These are phyloP conservation scores for Ophiostoma montium DNA, from an alignment of 2,329 filamentous ascomycete species.

Conservation along the genomic window DNA sequence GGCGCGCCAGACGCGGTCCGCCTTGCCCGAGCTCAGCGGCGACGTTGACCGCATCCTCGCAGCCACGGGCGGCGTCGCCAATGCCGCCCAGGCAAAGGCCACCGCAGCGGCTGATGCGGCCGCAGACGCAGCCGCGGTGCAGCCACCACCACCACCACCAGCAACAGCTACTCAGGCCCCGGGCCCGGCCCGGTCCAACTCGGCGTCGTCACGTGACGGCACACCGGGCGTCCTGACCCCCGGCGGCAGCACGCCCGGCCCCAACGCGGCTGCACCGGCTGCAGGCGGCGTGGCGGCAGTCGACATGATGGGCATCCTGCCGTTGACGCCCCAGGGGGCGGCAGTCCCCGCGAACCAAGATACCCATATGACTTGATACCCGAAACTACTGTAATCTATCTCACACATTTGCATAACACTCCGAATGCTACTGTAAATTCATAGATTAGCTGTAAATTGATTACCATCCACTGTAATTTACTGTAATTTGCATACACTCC, in stretches of 20 bases:
- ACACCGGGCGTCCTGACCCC: neutral
- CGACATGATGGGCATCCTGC: slow-evolving; percentile 13
- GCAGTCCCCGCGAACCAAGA: neutral
- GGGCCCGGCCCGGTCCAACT: neutral
- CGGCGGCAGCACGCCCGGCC: neutral
- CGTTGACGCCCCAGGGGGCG: slow-evolving; percentile 8
- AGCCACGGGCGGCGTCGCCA: slow-evolving; percentile 22
- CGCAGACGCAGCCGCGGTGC: neutral
- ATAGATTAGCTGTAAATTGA: too few relatives aligned
- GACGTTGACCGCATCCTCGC: slow-evolving; percentile 38
- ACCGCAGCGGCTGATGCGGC: neutral
- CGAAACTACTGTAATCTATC: neutral
- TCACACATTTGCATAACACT: too few relatives aligned
- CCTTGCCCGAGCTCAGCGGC: slow-evolving; percentile 43
- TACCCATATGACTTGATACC: neutral
- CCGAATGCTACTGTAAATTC: too few relatives aligned
- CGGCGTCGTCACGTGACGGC: neutral
- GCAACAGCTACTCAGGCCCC: neutral
- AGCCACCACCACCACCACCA: neutral
- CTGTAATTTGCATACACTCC: too few relatives aligned
- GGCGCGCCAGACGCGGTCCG: slow-evolving; percentile 40
- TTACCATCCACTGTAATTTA: too few relatives aligned
- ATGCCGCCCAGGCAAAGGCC: neutral
- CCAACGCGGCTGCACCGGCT: neutral
- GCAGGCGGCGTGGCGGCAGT: neutral